These are phyloP conservation scores for Lactarius quietus DNA, from an alignment of 768 basidiomycete species.

Conservation along the genomic window DNA sequence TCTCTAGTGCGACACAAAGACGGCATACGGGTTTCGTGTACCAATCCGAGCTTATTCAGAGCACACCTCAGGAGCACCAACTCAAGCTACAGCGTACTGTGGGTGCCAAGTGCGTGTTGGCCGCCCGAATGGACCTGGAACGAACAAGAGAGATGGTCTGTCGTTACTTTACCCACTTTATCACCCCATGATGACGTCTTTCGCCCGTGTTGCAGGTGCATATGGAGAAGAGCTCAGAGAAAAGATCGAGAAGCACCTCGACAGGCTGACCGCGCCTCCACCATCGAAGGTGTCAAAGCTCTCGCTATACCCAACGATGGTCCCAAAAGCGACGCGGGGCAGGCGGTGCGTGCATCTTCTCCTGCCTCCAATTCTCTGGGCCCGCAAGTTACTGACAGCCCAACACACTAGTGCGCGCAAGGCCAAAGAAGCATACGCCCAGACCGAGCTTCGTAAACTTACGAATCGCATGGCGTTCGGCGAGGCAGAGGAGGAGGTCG, in stretches of 20 bases:
- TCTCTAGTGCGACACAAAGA: conserved; percentile 81
- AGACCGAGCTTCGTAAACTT: conserved; percentile 93
- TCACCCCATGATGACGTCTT: background rate
- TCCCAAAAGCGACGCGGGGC: conserved; percentile 94
- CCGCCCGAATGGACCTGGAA: conserved; percentile 93
- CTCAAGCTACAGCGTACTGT: conserved; percentile 91
- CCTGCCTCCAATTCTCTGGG: background rate
- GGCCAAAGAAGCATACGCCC: conserved; percentile 97
- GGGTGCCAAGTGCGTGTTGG: conserved; percentile 86
- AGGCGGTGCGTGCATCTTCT: conserved; percentile 59
- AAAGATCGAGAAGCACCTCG: conserved; percentile 91
- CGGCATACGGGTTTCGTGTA: conserved; percentile 97
- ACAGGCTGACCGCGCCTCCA: conserved; percentile 88
- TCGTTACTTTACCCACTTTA: background rate
- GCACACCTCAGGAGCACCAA: conserved; percentile 85
- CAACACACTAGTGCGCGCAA: conserved; percentile 71
- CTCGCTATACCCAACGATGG: conserved; percentile 94
- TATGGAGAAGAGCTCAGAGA: conserved; percentile 79
- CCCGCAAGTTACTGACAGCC: conserved; percentile 2
- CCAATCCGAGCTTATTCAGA: conserved; percentile 84
- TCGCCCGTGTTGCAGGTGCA: conserved; percentile 43
- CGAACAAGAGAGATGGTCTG: conserved; percentile 75
- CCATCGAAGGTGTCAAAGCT: conserved; percentile 91
- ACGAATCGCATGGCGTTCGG: conserved; percentile 98
- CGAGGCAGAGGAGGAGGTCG: conserved; percentile 92